phyloP scores from a whole-genome alignment of 1,284 basidiomycete species.

The Apiotrichum gamsii region DNA sequence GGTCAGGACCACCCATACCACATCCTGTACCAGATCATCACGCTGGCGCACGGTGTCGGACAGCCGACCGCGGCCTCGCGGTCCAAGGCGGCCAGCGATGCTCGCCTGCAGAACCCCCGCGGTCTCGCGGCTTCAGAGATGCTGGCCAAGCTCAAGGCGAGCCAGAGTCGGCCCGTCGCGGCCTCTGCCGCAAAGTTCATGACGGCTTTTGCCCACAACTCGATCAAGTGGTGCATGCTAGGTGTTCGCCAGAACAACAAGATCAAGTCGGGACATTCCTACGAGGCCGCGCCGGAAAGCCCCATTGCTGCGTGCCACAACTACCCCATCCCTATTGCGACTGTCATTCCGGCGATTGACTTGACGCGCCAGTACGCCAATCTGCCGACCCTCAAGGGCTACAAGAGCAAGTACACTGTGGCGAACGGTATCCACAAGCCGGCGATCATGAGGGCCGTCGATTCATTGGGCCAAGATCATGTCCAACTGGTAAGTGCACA shows the following conservation, averaged over 20 bases:
- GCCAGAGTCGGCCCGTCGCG: constrained; percentile 61
- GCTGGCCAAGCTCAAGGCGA: constrained; percentile 62
- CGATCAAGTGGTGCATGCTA: constrained; percentile 60
- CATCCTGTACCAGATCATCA: constrained; percentile 81
- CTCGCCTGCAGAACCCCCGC: constrained; percentile 50
- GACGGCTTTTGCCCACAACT: constrained; percentile 64
- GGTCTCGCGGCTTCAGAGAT: constrained; percentile 63
- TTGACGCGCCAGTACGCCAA: constrained; percentile 60
- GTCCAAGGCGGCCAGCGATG: neutral
- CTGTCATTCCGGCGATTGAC: constrained; percentile 66
- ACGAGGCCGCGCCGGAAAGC: too few species aligned
- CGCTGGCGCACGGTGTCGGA: constrained; percentile 44
- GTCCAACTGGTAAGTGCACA: constrained; percentile 66
- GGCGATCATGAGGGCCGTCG: constrained; percentile 69
- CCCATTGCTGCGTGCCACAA: constrained; percentile 18
- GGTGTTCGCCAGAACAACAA: constrained; percentile 14
- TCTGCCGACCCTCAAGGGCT: constrained; percentile 62
- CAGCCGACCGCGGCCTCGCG: neutral
- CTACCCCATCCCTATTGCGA: constrained; percentile 73
- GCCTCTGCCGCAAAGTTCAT: constrained; percentile 53
- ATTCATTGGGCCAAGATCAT: constrained; percentile 62
- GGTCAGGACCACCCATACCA: constrained; percentile 91
- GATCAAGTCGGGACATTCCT: too few species aligned
- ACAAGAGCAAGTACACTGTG: constrained; percentile 56
- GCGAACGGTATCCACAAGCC: constrained; percentile 79